Conservation (phyloP, 441 rosid genomes). For the Corymbia calophylla region DNA sequence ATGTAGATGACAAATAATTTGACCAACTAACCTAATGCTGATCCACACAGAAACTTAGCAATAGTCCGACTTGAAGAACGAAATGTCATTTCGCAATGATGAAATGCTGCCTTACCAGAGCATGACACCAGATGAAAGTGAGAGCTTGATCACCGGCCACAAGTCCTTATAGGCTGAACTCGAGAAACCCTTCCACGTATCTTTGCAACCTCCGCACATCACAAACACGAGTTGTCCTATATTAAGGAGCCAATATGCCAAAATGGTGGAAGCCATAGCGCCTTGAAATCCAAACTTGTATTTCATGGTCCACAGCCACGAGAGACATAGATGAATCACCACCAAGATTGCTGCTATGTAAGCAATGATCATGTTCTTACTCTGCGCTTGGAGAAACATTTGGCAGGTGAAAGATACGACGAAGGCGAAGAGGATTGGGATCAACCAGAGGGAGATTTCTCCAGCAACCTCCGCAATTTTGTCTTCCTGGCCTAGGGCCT, state of each 20-base stretch:
- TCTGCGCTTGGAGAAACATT: constrained; percentile 74
- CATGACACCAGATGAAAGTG: constrained; percentile 54
- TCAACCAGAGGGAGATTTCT: constrained; percentile 35
- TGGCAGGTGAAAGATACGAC: constrained; percentile 57
- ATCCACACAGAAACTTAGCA: not conserved
- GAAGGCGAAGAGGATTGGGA: constrained; percentile 36
- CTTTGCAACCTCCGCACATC: constrained; percentile 46
- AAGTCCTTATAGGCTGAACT: constrained; percentile 35
- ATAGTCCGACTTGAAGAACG: not conserved
- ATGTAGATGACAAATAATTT: not conserved
- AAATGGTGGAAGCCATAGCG: constrained; percentile 44
- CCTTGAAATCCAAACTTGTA: constrained; percentile 48
- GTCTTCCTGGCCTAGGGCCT: constrained; percentile 51
- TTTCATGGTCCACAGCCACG: constrained; percentile 53
- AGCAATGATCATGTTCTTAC: constrained; percentile 66
- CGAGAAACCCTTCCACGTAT: constrained; percentile 76
- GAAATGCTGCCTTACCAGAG: constrained; percentile 28
- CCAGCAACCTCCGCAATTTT: constrained; percentile 27
- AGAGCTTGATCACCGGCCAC: constrained; percentile 38
- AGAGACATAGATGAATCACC: constrained; percentile 37
- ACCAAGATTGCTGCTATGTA: constrained; percentile 41
- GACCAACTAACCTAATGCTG: not conserved
- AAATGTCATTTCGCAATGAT: not conserved
- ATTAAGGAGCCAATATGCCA: constrained; percentile 69
- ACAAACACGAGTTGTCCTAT: constrained; percentile 53